phyloP scores from a whole-genome alignment of 2,329 filamentous ascomycete species.

The Ophiostoma sp. region DNA sequence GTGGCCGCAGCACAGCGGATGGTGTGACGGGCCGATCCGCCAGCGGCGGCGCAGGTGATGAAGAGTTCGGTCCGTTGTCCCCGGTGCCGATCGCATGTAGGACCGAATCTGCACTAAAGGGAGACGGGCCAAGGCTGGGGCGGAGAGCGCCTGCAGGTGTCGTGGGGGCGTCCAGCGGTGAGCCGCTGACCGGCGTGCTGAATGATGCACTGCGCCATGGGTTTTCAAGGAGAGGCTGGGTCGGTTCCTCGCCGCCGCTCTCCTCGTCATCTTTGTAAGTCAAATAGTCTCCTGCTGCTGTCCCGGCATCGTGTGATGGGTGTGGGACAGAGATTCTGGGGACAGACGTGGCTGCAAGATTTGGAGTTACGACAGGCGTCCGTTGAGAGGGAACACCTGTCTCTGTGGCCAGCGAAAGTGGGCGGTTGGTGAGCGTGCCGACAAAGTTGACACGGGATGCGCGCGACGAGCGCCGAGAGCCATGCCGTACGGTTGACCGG shows the following conservation, averaged over 20 bases:
- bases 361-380: conserved; percentile 35
- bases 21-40: conserved; percentile 33
- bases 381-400: conserved; percentile 42
- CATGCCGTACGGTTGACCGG: background rate
- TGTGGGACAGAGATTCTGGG: background rate
- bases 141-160: conserved; percentile 11
- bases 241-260: conserved; percentile 27
- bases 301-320: conserved; percentile 35
- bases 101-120: conserved; percentile 36
- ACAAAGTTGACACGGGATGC: conserved; percentile 50
- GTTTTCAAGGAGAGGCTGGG: conserved; percentile 44
- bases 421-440: conserved; percentile 41
- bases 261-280: conserved; percentile 15
- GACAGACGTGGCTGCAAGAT: background rate
- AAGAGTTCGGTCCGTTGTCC: conserved; percentile 3
- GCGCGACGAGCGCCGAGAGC: conserved; percentile 43
- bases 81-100: conserved; percentile 20
- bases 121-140: conserved; percentile 26
- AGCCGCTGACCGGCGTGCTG: background rate
- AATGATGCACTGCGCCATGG: conserved; percentile 41
- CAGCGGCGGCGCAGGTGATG: conserved; percentile 28
- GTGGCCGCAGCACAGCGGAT: conserved; percentile 30
- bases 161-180: conserved; percentile 29
- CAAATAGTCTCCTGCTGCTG: conserved; percentile 28
- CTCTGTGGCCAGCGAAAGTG: conserved; percentile 37